These are phyloP conservation scores for Adansonia gregorii DNA, from an alignment of 441 rosid species.

Conservation along the genomic window DNA sequence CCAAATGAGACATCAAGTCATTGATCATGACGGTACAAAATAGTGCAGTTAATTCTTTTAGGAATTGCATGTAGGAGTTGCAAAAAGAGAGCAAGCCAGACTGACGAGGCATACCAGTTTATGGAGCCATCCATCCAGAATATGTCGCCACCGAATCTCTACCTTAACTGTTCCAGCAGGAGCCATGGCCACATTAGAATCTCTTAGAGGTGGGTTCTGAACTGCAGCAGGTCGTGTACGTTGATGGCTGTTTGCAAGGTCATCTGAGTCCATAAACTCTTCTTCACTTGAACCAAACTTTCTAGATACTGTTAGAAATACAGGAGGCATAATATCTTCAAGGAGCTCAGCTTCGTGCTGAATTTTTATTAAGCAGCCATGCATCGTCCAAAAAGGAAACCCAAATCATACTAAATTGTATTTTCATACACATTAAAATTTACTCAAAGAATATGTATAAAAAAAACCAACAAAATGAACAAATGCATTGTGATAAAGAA, in stretches of 20 bases:
- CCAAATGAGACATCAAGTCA: too few relatives aligned
- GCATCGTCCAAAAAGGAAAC: too few relatives aligned
- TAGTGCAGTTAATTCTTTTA: neutral
- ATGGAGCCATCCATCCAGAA: constrained; percentile 78
- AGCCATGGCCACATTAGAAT: constrained; percentile 46
- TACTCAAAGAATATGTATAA: neutral
- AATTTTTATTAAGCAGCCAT: constrained; percentile 5
- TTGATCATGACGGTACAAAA: too few relatives aligned
- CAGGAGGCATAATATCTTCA: constrained; percentile 74
- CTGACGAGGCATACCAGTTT: constrained; percentile 55
- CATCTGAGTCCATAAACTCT: constrained; percentile 88
- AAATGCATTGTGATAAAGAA: neutral
- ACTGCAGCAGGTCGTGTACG: constrained; percentile 48
- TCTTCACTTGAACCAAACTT: constrained; percentile 89
- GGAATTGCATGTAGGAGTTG: neutral
- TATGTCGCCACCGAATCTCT: constrained; percentile 70
- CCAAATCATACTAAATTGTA: too few relatives aligned
- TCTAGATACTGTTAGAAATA: constrained; percentile 56
- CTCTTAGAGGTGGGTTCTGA: constrained; percentile 56
- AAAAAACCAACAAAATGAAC: neutral
- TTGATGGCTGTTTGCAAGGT: constrained; percentile 59
- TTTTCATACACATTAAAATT: neutral
- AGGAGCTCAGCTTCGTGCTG: constrained; percentile 86
- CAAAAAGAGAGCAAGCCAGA: neutral
- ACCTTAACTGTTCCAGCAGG: constrained; percentile 61